phyloP scores from a whole-genome alignment of 371 early-diverging fungal genomes.

The Capillidium rhysosporum region DNA sequence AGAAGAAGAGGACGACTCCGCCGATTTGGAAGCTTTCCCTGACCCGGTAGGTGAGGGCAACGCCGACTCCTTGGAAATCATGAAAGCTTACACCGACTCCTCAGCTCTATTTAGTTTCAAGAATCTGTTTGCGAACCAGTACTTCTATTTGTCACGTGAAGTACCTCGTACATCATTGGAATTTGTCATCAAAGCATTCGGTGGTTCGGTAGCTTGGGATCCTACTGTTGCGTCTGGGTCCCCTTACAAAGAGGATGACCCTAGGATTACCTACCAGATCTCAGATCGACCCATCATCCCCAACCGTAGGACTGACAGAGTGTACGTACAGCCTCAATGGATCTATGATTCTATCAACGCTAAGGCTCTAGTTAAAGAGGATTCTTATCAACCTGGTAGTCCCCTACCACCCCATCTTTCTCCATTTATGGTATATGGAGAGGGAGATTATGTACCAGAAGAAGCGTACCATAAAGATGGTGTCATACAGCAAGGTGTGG shows the following conservation, averaged over 20 bases:
- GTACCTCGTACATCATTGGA: conserved; percentile 81
- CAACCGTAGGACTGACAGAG: conserved; percentile 40
- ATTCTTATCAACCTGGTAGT: conserved; percentile 61
- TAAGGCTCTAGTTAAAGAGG: conserved; percentile 38
- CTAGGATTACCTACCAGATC: conserved; percentile 71
- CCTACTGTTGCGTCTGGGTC: conserved; percentile 54
- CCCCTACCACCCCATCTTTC: conserved; percentile 81
- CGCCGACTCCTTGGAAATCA: conserved; percentile 17
- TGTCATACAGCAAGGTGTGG: conserved; percentile 17
- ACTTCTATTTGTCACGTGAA: conserved; percentile 84
- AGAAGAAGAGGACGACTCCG: conserved; percentile 5
- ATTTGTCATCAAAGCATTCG: conserved; percentile 73
- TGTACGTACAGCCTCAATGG: conserved; percentile 97
- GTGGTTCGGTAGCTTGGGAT: conserved; percentile 87
- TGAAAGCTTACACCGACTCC: conserved; percentile 23
- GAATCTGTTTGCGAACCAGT: conserved; percentile 50
- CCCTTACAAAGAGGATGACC: conserved; percentile 53
- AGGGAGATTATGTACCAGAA: conserved; percentile 71
- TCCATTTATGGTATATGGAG: conserved; percentile 74
- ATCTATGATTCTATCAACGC: conserved; percentile 86
- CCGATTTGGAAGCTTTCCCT: not conserved
- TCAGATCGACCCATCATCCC: conserved; percentile 60
- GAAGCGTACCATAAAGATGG: conserved; percentile 20
- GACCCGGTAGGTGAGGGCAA: conserved; percentile 7
- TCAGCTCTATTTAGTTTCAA: conserved; percentile 26